These are phyloP conservation scores for Russula olivacea DNA, from an alignment of 768 basidiomycete species.

Conservation along the genomic window DNA sequence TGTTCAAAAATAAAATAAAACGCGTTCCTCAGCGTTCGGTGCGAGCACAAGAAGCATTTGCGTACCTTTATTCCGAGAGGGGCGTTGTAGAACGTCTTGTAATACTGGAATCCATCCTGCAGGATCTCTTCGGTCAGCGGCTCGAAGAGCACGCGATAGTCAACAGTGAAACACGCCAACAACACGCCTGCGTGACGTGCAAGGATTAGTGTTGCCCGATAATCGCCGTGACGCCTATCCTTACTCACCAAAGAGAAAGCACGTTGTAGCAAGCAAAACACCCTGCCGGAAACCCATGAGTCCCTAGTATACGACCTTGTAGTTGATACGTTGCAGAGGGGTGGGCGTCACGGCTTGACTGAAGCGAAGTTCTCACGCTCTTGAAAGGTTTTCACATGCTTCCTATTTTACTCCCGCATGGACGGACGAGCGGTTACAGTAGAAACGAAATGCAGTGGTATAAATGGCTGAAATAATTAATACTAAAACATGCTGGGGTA, in stretches of 20 bases:
- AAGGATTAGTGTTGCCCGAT: not conserved
- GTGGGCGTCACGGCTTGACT: not conserved
- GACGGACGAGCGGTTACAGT: conserved; percentile 1
- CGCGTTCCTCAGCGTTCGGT: not conserved
- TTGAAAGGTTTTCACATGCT: not conserved
- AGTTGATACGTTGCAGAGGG: not conserved
- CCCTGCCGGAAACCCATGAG: conserved; percentile 86
- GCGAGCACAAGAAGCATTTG: not conserved
- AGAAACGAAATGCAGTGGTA: conserved; percentile 15
- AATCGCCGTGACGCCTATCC: not conserved
- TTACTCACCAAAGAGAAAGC: conserved; percentile 82
- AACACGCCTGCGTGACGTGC: conserved; percentile 51
- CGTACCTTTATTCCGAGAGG: conserved; percentile 89
- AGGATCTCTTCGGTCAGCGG: conserved; percentile 57
- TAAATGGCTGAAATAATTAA: conserved; percentile 24
- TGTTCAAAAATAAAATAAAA: no score
- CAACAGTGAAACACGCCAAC: conserved; percentile 82
- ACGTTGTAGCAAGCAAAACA: conserved; percentile 79
- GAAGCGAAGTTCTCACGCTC: conserved; percentile 13
- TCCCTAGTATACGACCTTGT: not conserved
- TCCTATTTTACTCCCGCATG: not conserved
- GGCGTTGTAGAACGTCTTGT: conserved; percentile 87
- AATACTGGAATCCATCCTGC: conserved; percentile 81
- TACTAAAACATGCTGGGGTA: conserved; percentile 25
- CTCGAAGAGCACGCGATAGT: conserved; percentile 77